Conservation (phyloP, 83 land plant genomes). For the Picea abies region DNA sequence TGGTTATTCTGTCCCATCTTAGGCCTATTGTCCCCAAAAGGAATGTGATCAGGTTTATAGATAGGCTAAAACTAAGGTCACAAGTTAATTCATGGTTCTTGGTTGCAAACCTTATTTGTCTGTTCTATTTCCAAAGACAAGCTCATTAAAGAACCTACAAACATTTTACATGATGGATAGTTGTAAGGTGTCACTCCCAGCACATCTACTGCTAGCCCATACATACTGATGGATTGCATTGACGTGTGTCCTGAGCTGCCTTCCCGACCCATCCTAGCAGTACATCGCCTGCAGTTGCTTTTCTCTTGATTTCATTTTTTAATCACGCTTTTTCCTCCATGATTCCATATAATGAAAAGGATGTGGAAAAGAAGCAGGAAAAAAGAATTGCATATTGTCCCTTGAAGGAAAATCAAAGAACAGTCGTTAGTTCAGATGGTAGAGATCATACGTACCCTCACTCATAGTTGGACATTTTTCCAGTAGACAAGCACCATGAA, state of each 20-base stretch:
- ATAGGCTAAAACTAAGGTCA: background rate
- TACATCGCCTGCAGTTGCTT: background rate
- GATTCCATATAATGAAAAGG: background rate
- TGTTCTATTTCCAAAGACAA: constrained; percentile 2
- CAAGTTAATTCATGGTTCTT: background rate
- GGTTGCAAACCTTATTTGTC: background rate
- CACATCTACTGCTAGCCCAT: background rate
- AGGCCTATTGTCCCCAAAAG: background rate
- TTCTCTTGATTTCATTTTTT: background rate
- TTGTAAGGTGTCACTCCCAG: background rate
- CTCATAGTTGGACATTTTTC: background rate
- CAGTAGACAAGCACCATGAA: background rate
- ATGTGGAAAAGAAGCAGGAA: background rate
- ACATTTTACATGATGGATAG: background rate
- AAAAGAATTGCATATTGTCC: background rate
- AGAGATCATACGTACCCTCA: background rate
- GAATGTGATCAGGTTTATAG: background rate
- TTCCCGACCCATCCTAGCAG: background rate
- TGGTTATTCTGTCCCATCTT: background rate
- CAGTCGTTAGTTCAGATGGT: background rate
- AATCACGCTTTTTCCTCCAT: background rate
- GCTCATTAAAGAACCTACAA: background rate
- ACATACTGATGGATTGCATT: background rate
- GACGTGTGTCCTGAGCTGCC: no score
- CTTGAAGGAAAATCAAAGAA: background rate